Conservation (phyloP, 2,329 filamentous ascomycete species). For the Fusarium hainanense region DNA sequence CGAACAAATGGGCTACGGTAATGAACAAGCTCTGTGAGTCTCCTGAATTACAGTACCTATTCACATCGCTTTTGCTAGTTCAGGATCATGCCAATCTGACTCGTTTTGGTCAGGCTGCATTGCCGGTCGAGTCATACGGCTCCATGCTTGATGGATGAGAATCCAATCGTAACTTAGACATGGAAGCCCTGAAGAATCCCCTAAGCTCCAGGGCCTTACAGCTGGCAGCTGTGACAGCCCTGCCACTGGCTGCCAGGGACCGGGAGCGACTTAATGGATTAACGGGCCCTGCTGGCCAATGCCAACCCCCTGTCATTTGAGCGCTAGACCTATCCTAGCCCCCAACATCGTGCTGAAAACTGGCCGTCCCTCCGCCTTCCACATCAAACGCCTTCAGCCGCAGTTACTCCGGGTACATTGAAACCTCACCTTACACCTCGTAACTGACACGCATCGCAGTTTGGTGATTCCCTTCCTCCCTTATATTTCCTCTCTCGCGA, state of each 20-base stretch:
- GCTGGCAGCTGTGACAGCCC: conserved; percentile 33
- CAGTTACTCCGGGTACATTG: conserved; percentile 44
- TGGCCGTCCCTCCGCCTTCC: conserved; percentile 36
- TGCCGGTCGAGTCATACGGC: conserved; percentile 39
- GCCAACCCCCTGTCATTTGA: conserved; percentile 16
- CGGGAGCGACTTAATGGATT: neutral
- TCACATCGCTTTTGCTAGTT: neutral
- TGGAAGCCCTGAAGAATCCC: conserved; percentile 18
- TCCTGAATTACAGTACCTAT: neutral
- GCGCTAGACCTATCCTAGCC: conserved; percentile 51
- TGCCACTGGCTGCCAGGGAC: conserved; percentile 35
- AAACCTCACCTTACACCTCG: conserved; percentile 43
- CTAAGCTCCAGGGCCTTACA: conserved; percentile 29
- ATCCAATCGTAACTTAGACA: neutral
- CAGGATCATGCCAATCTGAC: neutral
- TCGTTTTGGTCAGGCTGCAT: conserved; percentile 1
- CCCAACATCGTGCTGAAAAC: conserved; percentile 21
- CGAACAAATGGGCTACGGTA: neutral
- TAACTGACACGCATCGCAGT: conserved; percentile 37
- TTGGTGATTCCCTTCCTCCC: conserved; percentile 26
- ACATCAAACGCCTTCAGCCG: conserved; percentile 48
- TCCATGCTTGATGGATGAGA: conserved; percentile 9
- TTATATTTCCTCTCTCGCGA: conserved; percentile 23
- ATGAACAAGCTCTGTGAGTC: neutral
- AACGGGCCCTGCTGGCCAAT: conserved; percentile 4